A percentile compares a stretch with the other conserved stretches of the same genome.
These are phyloP conservation scores for Cutaneotrichosporon sp. DNA, from an alignment of 1,284 basidiomycete species.

Conservation along the genomic window DNA sequence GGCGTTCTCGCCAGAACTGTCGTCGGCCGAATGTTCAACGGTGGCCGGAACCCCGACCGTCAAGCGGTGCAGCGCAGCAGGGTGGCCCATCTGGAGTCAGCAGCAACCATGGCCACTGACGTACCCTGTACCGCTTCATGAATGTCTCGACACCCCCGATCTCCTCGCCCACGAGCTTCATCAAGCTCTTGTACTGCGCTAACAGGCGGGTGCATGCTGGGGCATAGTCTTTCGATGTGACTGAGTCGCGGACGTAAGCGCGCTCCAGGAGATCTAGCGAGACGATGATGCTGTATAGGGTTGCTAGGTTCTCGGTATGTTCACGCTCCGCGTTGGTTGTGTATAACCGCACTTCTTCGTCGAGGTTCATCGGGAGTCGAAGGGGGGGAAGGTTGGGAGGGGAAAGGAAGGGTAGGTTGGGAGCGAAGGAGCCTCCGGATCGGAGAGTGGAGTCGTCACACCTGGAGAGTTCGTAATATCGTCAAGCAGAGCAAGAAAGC, in stretches of 20 bases:
- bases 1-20: slow-evolving; percentile 76
- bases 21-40: slow-evolving; percentile 78
- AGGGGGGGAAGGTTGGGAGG: neutral
- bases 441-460: too few relatives aligned
- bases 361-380: slow-evolving; percentile 56
- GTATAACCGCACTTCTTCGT: slow-evolving; percentile 90
- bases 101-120: slow-evolving; percentile 36
- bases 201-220: slow-evolving; percentile 89
- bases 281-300: slow-evolving; percentile 87
- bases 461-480: neutral
- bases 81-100: slow-evolving; percentile 77
- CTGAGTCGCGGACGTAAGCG: slow-evolving; percentile 90
- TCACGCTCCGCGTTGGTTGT: slow-evolving; percentile 86
- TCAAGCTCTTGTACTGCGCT: slow-evolving; percentile 94
- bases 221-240: slow-evolving; percentile 90
- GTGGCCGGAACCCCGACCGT: slow-evolving; percentile 94
- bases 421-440: neutral
- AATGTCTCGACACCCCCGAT: slow-evolving; percentile 82
- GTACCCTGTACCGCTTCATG: slow-evolving; percentile 82
- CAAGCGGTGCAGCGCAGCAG: slow-evolving; percentile 85
- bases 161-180: slow-evolving; percentile 84
- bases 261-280: slow-evolving; percentile 91
- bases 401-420: neutral
- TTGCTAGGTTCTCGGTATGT: slow-evolving; percentile 81
- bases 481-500: neutral